Conservation (phyloP, 371 early-diverging fungal species). For the Parasitella parasitica region DNA sequence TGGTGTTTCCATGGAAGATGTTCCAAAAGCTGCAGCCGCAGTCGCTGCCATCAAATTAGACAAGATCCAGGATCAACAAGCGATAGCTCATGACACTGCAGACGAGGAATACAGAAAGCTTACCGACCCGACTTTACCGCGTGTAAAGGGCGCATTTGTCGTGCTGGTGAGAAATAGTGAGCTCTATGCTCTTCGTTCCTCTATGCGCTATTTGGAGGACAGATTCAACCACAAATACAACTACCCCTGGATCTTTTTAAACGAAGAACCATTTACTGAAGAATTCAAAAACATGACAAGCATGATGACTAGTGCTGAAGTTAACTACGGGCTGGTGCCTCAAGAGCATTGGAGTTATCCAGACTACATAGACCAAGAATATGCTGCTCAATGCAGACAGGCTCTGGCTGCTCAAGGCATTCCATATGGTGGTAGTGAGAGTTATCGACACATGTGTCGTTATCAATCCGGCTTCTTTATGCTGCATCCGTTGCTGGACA, state of each 20-base stretch:
- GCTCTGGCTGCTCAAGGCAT: slow-evolving; percentile 64
- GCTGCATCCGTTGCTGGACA: slow-evolving; percentile 73
- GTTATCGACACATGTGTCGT: slow-evolving; percentile 96
- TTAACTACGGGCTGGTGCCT: slow-evolving; percentile 46
- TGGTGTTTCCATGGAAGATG: slow-evolving; percentile 5
- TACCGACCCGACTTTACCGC: slow-evolving; percentile 18
- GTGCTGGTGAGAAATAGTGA: slow-evolving; percentile 77
- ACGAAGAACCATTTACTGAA: slow-evolving; percentile 80
- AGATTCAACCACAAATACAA: slow-evolving; percentile 77
- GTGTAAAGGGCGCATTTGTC: slow-evolving; percentile 62
- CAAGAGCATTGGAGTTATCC: slow-evolving; percentile 85
- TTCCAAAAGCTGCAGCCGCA: slow-evolving; percentile 1
- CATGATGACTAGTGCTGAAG: slow-evolving; percentile 56
- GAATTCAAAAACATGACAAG: slow-evolving; percentile 67
- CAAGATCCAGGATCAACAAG: background rate
- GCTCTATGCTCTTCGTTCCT: slow-evolving; percentile 59
- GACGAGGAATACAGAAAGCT: slow-evolving; percentile 26
- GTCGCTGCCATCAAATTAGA: background rate
- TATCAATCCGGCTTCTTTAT: slow-evolving; percentile 88
- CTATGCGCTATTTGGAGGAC: slow-evolving; percentile 80
- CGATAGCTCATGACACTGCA: background rate
- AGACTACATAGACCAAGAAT: slow-evolving; percentile 72
- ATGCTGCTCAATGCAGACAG: slow-evolving; percentile 57
- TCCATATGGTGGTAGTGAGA: slow-evolving; percentile 81
- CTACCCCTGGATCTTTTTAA: slow-evolving; percentile 91